A percentile compares a stretch with the other conserved stretches of the same genome.
Evolutionary conservation across 202 grass and related monocot genomes (phyloP).

Genomic region (Dendrocalamus latiflorus): DNA sequence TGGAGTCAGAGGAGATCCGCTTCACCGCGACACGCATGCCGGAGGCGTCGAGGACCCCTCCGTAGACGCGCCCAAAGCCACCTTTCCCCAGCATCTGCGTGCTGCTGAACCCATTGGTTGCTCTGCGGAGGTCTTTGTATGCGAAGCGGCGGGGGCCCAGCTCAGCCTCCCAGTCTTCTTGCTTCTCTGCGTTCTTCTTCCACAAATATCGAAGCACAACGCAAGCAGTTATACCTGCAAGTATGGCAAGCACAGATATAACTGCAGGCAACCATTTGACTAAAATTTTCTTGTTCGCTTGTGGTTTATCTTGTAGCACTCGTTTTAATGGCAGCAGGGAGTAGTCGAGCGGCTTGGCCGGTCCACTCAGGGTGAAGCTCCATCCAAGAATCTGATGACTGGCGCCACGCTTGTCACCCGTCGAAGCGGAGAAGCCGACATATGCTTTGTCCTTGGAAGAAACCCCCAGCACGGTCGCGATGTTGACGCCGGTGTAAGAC

Average conservation of each 20-base stretch:
- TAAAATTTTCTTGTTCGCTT: neutral
- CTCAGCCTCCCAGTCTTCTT: neutral
- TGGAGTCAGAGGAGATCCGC: neutral
- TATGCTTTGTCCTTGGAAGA: neutral
- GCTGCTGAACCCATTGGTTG: constrained; percentile 14
- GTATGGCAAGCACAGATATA: neutral
- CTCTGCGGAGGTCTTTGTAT: neutral
- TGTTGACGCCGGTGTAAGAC: too few relatives aligned
- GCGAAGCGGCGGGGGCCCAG: neutral
- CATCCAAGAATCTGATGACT: neutral
- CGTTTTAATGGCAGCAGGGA: neutral
- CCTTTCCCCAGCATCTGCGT: neutral
- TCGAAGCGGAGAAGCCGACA: neutral
- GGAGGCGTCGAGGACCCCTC: neutral
- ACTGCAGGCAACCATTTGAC: too few relatives aligned
- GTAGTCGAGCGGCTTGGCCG: neutral
- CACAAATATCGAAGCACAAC: neutral
- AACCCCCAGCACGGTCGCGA: too few relatives aligned
- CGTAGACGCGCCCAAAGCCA: constrained; percentile 1
- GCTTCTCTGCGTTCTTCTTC: neutral
- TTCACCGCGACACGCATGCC: neutral
- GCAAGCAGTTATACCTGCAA: neutral
- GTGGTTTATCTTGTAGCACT: neutral
- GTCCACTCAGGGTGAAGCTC: neutral
- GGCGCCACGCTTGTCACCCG: neutral